These are phyloP conservation scores for Penicillium mononematosum DNA, from an alignment of 495 filamentous ascomycete species.

Conservation along the genomic window DNA sequence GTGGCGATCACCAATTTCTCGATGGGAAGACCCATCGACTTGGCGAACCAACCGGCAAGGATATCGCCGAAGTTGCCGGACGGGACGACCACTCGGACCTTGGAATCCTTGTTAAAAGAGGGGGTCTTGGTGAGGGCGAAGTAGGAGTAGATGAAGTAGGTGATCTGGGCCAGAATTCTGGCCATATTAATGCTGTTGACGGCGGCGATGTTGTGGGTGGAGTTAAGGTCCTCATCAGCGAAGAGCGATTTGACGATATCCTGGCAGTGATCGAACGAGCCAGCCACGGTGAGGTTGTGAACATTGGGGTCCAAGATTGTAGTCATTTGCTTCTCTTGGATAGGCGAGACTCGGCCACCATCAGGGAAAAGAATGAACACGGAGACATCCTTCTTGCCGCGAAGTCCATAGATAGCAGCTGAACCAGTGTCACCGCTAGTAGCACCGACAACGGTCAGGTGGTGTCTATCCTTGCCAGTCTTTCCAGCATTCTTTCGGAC, in stretches of 20 bases:
- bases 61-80: slow-evolving; percentile 98
- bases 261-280: slow-evolving; percentile 96
- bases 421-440: slow-evolving; percentile 94
- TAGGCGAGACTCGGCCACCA: slow-evolving; percentile 66
- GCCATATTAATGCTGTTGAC: slow-evolving; percentile 71
- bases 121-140: slow-evolving; percentile 63
- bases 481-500: slow-evolving; percentile 76
- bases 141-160: slow-evolving; percentile 86
- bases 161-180: slow-evolving; percentile 88
- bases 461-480: slow-evolving; percentile 68
- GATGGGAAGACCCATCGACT: slow-evolving; percentile 82
- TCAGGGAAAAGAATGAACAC: slow-evolving; percentile 88
- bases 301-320: slow-evolving; percentile 82
- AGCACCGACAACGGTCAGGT: slow-evolving; percentile 86
- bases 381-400: slow-evolving; percentile 94
- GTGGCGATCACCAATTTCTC: slow-evolving; percentile 85
- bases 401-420: slow-evolving; percentile 92
- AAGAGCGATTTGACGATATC: slow-evolving; percentile 95
- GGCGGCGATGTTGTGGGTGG: slow-evolving; percentile 31
- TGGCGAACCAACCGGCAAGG: slow-evolving; percentile 88
- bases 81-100: slow-evolving; percentile 78
- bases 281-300: slow-evolving; percentile 80
- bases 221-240: slow-evolving; percentile 73
- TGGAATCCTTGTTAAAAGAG: slow-evolving; percentile 49
- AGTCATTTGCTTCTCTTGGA: slow-evolving; percentile 96